Evolutionary conservation across 129 eudicot genomes (phyloP).

Genomic region (Lactuca saligna): DNA sequence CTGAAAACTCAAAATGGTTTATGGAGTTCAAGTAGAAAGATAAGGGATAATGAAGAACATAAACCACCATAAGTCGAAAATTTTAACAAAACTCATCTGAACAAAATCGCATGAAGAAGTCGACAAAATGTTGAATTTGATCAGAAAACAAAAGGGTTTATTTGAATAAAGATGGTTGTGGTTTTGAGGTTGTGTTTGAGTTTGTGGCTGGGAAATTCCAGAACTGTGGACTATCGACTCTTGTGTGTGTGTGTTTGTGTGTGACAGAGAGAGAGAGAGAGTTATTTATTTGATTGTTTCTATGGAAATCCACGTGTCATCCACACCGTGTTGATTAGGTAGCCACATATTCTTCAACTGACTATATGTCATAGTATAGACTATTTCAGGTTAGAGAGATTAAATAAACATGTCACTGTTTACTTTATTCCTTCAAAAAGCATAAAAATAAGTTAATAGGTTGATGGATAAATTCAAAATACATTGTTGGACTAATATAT

Average conservation of each 20-base stretch:
- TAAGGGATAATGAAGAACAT: not conserved
- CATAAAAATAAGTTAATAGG: no score
- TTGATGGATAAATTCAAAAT: no score
- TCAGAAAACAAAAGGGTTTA: not conserved
- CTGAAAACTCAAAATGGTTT: not conserved
- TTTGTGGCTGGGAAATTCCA: not conserved
- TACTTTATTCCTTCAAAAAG: no score
- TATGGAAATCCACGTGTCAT: slow-evolving; percentile 2
- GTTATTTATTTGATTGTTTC: slow-evolving; percentile 18
- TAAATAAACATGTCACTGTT: no score
- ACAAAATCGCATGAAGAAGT: not conserved
- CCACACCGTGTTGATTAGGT: no score
- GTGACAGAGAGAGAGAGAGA: not conserved
- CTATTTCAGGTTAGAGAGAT: no score
- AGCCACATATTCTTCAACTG: no score
- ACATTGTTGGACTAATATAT: no score
- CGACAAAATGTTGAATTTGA: not conserved
- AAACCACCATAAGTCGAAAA: not conserved
- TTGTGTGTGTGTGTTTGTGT: slow-evolving; percentile 4
- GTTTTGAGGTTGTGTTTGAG: not conserved
- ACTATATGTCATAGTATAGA: no score
- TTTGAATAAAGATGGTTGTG: slow-evolving; percentile 19
- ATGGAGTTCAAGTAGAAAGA: not conserved
- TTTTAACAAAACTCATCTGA: not conserved
- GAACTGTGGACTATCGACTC: not conserved